Evolutionary conservation across 345 rosid genomes (phyloP).

Genomic region (Salix koriyanagi): DNA sequence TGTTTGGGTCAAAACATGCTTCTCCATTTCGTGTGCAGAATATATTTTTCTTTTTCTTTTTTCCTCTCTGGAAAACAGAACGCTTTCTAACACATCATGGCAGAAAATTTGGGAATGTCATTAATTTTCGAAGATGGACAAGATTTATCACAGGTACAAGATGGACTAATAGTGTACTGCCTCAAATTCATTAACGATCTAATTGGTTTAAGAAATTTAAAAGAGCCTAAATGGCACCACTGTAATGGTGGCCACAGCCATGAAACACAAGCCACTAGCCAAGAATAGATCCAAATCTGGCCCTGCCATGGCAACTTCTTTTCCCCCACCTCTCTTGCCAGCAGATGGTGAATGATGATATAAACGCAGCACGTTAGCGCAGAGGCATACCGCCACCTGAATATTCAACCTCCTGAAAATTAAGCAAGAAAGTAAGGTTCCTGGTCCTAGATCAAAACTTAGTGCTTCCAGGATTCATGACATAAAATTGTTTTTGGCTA

Average conservation of each 20-base stretch:
- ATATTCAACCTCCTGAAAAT: conserved; percentile 84
- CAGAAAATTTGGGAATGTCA: neutral
- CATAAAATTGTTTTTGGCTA: neutral
- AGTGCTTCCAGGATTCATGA: neutral
- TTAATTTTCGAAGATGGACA: neutral
- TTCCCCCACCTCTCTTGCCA: neutral
- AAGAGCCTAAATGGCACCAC: neutral
- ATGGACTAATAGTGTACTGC: neutral
- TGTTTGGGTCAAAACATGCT: no score
- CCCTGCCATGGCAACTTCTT: neutral
- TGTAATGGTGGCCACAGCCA: neutral
- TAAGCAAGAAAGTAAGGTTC: conserved; percentile 1
- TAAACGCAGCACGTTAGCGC: conserved; percentile 16
- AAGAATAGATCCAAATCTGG: neutral
- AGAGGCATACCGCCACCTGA: conserved; percentile 76
- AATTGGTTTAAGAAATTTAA: neutral
- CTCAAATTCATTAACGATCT: neutral
- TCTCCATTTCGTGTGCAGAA: no score
- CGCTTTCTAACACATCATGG: neutral
- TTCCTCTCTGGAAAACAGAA: neutral
- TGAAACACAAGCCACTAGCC: neutral
- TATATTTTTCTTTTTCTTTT: neutral
- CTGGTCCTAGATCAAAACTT: neutral
- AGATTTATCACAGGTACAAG: neutral
- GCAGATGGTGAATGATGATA: neutral